Conservation (phyloP, 192 early-diverging fungal genomes). For the Coemansia sp. region DNA sequence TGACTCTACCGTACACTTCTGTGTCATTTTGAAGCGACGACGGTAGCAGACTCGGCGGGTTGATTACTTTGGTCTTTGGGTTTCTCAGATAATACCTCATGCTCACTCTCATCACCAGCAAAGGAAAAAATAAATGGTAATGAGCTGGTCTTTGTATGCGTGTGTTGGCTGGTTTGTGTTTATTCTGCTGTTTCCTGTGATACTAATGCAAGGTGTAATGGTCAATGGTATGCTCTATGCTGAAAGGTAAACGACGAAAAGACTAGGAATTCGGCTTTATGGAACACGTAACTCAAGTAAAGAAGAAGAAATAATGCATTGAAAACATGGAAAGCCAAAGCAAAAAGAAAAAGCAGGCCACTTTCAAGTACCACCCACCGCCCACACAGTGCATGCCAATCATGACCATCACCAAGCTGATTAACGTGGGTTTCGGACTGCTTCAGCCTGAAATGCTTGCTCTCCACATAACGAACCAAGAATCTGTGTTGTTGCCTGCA, state of each 20-base stretch:
- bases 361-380: not conserved
- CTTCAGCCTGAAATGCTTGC: too few relatives aligned
- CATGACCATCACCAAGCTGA: too few relatives aligned
- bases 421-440: too few relatives aligned
- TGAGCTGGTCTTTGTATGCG: not conserved
- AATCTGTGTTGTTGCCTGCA: too few relatives aligned
- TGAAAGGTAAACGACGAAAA: not conserved
- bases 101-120: not conserved
- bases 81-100: conserved; percentile 47
- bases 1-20: conserved; percentile 40
- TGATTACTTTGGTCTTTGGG: conserved; percentile 50
- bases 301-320: not conserved
- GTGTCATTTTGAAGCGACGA: conserved; percentile 46
- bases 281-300: not conserved
- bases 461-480: too few relatives aligned
- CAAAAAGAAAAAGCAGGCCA: not conserved
- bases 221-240: not conserved
- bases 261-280: not conserved
- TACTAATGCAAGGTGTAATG: not conserved
- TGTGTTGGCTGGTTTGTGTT: not conserved
- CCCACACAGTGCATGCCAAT: too few relatives aligned
- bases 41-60: conserved; percentile 32
- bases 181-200: not conserved
- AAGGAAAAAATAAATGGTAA: not conserved
- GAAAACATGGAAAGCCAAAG: not conserved